Evolutionary conservation across 768 basidiomycete genomes (phyloP).

Genomic region (Asterophora lycoperdoides): DNA sequence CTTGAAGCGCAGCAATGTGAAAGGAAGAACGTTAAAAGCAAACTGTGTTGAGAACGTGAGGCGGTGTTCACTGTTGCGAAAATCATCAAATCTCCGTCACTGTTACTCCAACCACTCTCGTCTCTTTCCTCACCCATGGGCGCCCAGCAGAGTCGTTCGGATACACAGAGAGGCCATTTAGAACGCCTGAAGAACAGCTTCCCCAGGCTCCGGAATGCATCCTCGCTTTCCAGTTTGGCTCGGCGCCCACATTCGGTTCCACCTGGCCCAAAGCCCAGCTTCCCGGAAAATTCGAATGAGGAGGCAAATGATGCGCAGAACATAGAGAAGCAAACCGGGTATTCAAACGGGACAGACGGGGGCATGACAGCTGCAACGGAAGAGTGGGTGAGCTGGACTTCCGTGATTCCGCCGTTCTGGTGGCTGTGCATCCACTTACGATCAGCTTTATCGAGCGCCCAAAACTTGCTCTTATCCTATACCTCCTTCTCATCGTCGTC

Average conservation of each 20-base stretch:
- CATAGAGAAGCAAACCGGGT: not conserved
- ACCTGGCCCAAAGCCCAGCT: not conserved
- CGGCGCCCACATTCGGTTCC: not conserved
- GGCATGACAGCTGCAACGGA: not conserved
- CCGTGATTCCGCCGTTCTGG: constrained; percentile 6
- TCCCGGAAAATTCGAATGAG: not conserved
- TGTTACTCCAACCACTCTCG: not conserved
- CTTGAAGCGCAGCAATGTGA: constrained; percentile 5
- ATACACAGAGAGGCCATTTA: constrained; percentile 14
- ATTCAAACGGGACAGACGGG: not conserved
- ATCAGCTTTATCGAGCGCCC: constrained; percentile 14
- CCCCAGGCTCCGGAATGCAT: constrained; percentile 11
- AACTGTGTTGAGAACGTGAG: constrained; percentile 5
- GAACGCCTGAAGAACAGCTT: constrained; percentile 18
- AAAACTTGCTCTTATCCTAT: not conserved
- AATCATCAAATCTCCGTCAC: constrained; percentile 3
- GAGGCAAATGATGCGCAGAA: not conserved
- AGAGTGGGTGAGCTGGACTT: constrained; percentile 5
- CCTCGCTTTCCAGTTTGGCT: constrained; percentile 5
- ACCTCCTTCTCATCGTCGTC: not conserved
- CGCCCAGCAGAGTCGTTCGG: constrained; percentile 26
- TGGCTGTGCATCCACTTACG: constrained; percentile 16
- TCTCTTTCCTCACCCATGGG: constrained; percentile 24
- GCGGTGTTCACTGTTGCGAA: constrained; percentile 12
- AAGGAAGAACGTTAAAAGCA: not conserved